Evolutionary conservation across 345 rosid genomes (phyloP).

Genomic region (Iberis pinnata): DNA sequence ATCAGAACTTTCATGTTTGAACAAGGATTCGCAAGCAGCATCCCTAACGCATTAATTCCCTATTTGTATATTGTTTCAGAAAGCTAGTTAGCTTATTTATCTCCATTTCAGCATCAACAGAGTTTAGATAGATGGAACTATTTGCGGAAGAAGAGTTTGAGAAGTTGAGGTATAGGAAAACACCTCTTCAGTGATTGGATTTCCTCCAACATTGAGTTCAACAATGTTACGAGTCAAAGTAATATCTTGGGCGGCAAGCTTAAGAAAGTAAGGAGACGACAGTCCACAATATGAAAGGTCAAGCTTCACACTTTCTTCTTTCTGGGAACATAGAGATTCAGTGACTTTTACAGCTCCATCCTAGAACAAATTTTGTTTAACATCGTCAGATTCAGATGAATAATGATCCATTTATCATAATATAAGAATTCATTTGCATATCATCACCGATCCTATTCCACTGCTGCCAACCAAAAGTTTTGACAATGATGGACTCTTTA

Average conservation of each 20-base stretch:
- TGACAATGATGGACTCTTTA: conserved; percentile 53
- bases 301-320: conserved; percentile 62
- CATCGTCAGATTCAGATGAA: conserved; percentile 10
- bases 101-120: conserved; percentile 1
- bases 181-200: conserved; percentile 65
- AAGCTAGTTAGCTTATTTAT: neutral
- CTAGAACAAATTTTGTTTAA: conserved; percentile 35
- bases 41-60: conserved; percentile 53
- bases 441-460: conserved; percentile 68
- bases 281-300: conserved; percentile 71
- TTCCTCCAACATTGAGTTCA: conserved; percentile 76
- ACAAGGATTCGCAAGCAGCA: conserved; percentile 52
- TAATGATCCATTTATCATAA: neutral
- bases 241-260: conserved; percentile 28
- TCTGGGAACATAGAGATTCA: conserved; percentile 41
- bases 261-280: conserved; percentile 36
- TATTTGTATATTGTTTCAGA: conserved; percentile 30
- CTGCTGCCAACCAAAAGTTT: conserved; percentile 68
- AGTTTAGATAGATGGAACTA: neutral
- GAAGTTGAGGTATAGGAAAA: conserved; percentile 16
- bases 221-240: conserved; percentile 41
- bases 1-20: conserved; percentile 55
- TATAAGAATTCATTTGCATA: conserved; percentile 1
- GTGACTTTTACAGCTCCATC: conserved; percentile 58
- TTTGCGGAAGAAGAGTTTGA: neutral